A percentile compares a stretch with the other conserved stretches of the same genome.
phyloP scores from a whole-genome alignment of 2,329 filamentous ascomycete genomes.

The Arthrinium puccinioides region DNA sequence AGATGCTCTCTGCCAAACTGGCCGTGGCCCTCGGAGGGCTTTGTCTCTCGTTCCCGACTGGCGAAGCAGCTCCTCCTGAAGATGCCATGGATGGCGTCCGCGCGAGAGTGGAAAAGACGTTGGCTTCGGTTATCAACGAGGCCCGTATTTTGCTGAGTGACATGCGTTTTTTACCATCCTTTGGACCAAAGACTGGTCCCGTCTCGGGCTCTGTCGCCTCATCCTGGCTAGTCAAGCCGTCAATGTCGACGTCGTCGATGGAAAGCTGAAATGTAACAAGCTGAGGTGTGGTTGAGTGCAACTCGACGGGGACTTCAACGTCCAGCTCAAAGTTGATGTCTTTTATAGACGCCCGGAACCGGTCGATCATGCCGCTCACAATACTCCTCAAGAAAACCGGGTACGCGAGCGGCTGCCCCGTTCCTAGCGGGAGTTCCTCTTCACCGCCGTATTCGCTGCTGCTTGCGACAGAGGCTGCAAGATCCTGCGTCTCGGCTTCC shows the following conservation, averaged over 20 bases:
- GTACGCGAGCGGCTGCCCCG: conserved; percentile 61
- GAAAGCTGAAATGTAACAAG: conserved; percentile 57
- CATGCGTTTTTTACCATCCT: conserved; percentile 59
- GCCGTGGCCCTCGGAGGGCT: conserved; percentile 16
- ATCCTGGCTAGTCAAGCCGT: conserved; percentile 49
- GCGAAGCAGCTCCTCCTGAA: conserved; percentile 42
- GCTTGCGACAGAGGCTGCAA: conserved; percentile 52
- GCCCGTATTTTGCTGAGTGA: conserved; percentile 57
- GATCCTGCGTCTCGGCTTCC: conserved; percentile 52
- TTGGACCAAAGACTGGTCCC: conserved; percentile 34
- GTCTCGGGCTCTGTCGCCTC: conserved; percentile 20
- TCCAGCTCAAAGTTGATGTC: conserved; percentile 62
- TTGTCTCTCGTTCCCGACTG: conserved; percentile 23
- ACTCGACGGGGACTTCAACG: conserved; percentile 46
- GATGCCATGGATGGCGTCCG: conserved; percentile 52
- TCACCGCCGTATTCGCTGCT: conserved; percentile 56
- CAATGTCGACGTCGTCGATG: conserved; percentile 57
- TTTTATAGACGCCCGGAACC: conserved; percentile 58
- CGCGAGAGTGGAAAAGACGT: conserved; percentile 54
- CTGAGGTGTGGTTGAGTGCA: conserved; percentile 38
- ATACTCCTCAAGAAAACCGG: conserved; percentile 66
- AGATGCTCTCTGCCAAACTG: conserved; percentile 9
- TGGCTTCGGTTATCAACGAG: conserved; percentile 59
- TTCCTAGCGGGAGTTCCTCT: conserved; percentile 56
- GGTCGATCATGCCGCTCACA: conserved; percentile 66